Percentiles rank a stretch among this genome's conserved stretches.
Evolutionary conservation across 805 yeast species (phyloP).

Genomic region (Zygotorulaspora danielsina): DNA sequence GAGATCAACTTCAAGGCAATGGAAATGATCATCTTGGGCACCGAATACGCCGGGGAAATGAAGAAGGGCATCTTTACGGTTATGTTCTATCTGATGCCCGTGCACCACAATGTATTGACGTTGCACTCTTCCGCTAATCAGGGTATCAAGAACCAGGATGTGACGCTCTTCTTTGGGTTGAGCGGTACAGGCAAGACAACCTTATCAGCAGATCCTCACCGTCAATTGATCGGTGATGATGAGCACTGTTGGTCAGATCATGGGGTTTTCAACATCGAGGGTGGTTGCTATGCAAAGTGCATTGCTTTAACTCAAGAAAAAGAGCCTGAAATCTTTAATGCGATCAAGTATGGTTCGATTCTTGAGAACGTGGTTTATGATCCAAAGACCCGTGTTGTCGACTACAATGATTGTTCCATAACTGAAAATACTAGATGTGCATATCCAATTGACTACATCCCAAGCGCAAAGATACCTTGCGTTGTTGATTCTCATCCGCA

Average conservation of each 20-base stretch:
- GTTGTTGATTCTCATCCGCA: constrained; percentile 84
- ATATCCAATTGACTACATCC: constrained; percentile 94
- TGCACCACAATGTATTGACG: constrained; percentile 84
- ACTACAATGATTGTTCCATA: constrained; percentile 72
- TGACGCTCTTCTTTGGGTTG: constrained; percentile 91
- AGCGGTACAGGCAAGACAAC: constrained; percentile 99
- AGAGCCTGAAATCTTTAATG: constrained; percentile 96
- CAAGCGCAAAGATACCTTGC: constrained; percentile 95
- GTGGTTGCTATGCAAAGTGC: constrained; percentile 99
- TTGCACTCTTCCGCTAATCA: constrained; percentile 94
- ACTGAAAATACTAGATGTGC: constrained; percentile 99
- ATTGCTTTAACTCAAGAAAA: constrained; percentile 81
- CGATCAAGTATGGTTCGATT: constrained; percentile 90
- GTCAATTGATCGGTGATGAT: constrained; percentile 94
- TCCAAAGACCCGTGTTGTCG: constrained; percentile 71
- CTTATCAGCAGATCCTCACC: constrained; percentile 90
- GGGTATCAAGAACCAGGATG: constrained; percentile 76
- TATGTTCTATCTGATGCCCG: constrained; percentile 98
- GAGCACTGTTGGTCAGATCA: constrained; percentile 99
- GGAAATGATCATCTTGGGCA: constrained; percentile 99
- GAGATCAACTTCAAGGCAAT: constrained; percentile 94
- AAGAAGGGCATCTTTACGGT: constrained; percentile 98
- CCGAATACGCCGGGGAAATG: constrained; percentile 99
- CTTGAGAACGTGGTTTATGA: constrained; percentile 91
- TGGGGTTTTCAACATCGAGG: constrained; percentile 98